A percentile compares a stretch with the other conserved stretches of the same genome.
These are phyloP conservation scores for Teunomyces funiuensis DNA, from an alignment of 805 yeast species.

Conservation along the genomic window DNA sequence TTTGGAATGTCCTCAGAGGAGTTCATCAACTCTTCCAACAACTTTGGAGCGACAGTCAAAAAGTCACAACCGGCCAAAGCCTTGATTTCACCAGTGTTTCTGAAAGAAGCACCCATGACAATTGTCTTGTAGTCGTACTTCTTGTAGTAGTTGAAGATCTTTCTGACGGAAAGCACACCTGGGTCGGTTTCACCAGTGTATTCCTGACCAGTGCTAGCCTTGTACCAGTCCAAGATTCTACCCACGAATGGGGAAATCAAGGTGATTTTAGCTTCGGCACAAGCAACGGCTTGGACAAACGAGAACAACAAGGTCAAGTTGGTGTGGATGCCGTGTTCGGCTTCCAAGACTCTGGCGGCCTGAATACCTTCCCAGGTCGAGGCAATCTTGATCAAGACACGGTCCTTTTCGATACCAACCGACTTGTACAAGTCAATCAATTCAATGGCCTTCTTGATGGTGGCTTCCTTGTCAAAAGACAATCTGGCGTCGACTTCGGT, in stretches of 20 bases:
- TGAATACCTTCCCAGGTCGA: slow-evolving; percentile 99
- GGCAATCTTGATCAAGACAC: slow-evolving; percentile 93
- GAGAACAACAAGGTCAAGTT: slow-evolving; percentile 95
- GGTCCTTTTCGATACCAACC: slow-evolving; percentile 82
- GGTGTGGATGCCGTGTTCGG: slow-evolving; percentile 86
- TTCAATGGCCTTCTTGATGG: slow-evolving; percentile 89
- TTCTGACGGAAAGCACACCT: slow-evolving; percentile 89
- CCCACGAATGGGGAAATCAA: slow-evolving; percentile 99
- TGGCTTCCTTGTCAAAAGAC: slow-evolving; percentile 92
- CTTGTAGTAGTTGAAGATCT: slow-evolving; percentile 96
- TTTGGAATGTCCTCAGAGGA: slow-evolving; percentile 79
- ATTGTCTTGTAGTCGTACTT: slow-evolving; percentile 94
- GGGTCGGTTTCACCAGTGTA: slow-evolving; percentile 86
- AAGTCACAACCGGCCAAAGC: slow-evolving; percentile 97
- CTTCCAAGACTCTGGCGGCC: slow-evolving; percentile 94
- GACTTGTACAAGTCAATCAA: slow-evolving; percentile 84
- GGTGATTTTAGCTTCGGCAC: slow-evolving; percentile 96
- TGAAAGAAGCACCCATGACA: slow-evolving; percentile 99
- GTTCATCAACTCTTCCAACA: slow-evolving; percentile 84
- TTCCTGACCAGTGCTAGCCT: slow-evolving; percentile 86
- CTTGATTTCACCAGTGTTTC: slow-evolving; percentile 93
- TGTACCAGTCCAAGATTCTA: slow-evolving; percentile 98
- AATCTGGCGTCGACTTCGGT: slow-evolving; percentile 99
- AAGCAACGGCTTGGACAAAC: slow-evolving; percentile 96
- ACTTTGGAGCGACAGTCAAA: slow-evolving; percentile 91